Conservation (phyloP, 2,329 filamentous ascomycete genomes). For the Colletotrichum salicis region DNA sequence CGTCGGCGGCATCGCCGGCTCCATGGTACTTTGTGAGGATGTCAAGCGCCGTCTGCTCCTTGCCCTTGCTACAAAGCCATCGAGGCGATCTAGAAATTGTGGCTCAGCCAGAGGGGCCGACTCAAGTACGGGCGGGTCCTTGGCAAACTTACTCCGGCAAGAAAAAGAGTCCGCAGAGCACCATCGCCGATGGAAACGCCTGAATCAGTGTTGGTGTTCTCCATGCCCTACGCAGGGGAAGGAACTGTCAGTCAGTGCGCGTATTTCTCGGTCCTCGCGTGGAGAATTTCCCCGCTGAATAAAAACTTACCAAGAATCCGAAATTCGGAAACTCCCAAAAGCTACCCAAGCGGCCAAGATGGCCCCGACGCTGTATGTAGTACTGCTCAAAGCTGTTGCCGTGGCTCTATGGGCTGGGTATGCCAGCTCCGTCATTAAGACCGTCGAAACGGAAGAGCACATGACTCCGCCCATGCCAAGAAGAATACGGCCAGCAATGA, state of each 20-base stretch:
- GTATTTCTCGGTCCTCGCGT: not conserved
- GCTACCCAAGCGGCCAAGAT: constrained; percentile 52
- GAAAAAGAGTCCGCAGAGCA: constrained; percentile 27
- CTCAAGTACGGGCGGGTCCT: not conserved
- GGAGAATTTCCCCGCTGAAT: not conserved
- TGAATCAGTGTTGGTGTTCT: constrained; percentile 26
- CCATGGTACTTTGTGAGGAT: constrained; percentile 70
- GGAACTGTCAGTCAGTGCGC: not conserved
- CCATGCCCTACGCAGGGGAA: constrained; percentile 13
- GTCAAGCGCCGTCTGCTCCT: constrained; percentile 56
- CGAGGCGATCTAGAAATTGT: constrained; percentile 16
- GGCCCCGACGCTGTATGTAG: constrained; percentile 49
- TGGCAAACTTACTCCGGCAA: constrained; percentile 27
- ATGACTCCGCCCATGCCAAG: constrained; percentile 54
- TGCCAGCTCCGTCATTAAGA: constrained; percentile 50
- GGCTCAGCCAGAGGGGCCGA: not conserved
- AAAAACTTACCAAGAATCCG: constrained; percentile 21
- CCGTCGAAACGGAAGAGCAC: constrained; percentile 60
- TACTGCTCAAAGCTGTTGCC: constrained; percentile 49
- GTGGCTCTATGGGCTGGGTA: constrained; percentile 34
- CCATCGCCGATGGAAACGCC: constrained; percentile 28
- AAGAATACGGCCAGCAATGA: constrained; percentile 52
- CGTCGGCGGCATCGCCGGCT: constrained; percentile 62
- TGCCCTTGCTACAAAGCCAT: constrained; percentile 33
- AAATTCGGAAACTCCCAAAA: constrained; percentile 45